phyloP scores from a whole-genome alignment of 2,329 filamentous ascomycete genomes.

The Colletotrichum incanum region DNA sequence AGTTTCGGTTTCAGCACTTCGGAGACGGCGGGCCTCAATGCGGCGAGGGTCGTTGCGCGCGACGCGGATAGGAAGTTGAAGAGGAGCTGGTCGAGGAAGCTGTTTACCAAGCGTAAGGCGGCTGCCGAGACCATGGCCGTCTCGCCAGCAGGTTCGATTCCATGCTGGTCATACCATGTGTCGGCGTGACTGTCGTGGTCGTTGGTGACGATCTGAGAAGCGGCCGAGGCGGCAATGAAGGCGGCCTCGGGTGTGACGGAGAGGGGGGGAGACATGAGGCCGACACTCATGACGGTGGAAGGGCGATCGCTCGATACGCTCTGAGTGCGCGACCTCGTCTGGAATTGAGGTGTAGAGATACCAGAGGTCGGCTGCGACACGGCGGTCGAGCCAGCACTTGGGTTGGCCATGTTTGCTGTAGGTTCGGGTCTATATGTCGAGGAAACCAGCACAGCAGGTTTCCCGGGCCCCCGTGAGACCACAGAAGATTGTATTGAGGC shows the following conservation, averaged over 20 bases:
- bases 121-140: slow-evolving; percentile 80
- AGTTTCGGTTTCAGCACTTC: slow-evolving; percentile 93
- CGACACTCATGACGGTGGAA: slow-evolving; percentile 71
- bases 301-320: slow-evolving; percentile 82
- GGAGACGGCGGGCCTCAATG: slow-evolving; percentile 84
- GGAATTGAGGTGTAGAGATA: slow-evolving; percentile 52
- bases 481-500: slow-evolving; percentile 41
- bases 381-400: slow-evolving; percentile 36
- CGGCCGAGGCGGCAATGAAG: slow-evolving; percentile 90
- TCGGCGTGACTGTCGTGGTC: slow-evolving; percentile 84
- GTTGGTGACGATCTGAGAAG: slow-evolving; percentile 92
- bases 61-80: slow-evolving; percentile 90
- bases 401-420: slow-evolving; percentile 40
- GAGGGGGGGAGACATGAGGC: slow-evolving; percentile 77
- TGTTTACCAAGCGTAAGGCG: slow-evolving; percentile 86
- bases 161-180: slow-evolving; percentile 79
- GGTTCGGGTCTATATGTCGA: slow-evolving; percentile 29
- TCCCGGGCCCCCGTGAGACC: slow-evolving; percentile 41
- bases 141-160: slow-evolving; percentile 75
- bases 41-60: slow-evolving; percentile 81
- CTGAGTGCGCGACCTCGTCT: slow-evolving; percentile 66
- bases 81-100: slow-evolving; percentile 92
- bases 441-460: slow-evolving; percentile 30
- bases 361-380: slow-evolving; percentile 54
- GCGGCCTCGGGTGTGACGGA: slow-evolving; percentile 82